Evolutionary conservation across 805 yeast species (phyloP), one percentile per base, ranked within the genome.

Genomic region (Cyberlindnera xishuangbannaensis): DNA sequence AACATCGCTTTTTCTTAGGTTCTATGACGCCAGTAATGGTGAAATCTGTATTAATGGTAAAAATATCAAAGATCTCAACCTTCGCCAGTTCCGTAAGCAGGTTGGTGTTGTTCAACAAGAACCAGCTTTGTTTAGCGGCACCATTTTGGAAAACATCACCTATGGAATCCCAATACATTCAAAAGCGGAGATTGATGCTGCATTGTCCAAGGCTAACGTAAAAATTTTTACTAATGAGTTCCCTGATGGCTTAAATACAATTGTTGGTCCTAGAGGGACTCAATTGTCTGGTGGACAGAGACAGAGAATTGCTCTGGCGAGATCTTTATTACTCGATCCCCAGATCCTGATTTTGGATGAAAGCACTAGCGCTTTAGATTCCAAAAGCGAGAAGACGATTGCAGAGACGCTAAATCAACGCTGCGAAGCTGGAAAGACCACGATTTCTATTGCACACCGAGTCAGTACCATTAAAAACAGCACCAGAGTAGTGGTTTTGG

Each of bases 281-380:
- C 95, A 86, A 51, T 65, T 90, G 35, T 82, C 95, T 40, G 97
- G 97, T 15, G 97, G 97, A 12, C 97, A 90, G 56, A 84, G 83
- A 61, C 97, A 90, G 57, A 65, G 97, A 47, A 78, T 90, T 27
- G 95, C 96, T 7, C 67, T 90, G 37, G 96, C 97, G 1, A 69
- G 97, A 40, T 85, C 96, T 0, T 67, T 90, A 33, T 67, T 90
- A 32, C 66, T 83, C 33, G 69, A 78, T 28, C 97, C 97, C 2
- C 69, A 79, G 6, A 69, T 90, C n/a, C 62, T 90, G 37, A 76
- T 90, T 20, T 61, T 90, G 38, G 97, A 90, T 56, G 97, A 90
- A 56, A 95, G 97, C 11, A 90, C 97, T 0, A 83, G 95, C 21
- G 97, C 97, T 0, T 64, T 90, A 32, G 97, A 90, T 53, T 76